A percentile compares a stretch with the other conserved stretches of the same genome.
Evolutionary conservation across 202 grass and related monocot species (phyloP).

Genomic region (Digitaria exilis): DNA sequence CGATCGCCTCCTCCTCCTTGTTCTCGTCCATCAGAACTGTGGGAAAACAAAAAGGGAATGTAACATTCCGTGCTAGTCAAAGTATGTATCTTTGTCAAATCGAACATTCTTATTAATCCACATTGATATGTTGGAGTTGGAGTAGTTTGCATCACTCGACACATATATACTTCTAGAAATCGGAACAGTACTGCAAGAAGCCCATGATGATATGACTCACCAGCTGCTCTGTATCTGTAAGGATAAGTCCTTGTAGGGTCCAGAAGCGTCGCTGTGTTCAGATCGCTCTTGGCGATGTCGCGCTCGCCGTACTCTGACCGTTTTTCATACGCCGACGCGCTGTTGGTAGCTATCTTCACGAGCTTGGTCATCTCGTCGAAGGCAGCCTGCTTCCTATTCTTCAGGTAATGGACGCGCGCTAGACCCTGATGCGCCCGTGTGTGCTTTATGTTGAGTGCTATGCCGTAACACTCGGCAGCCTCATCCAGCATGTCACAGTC

Average conservation of each 20-base stretch:
- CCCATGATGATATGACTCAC: constrained; percentile 41
- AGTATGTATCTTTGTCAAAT: neutral
- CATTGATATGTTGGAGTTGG: neutral
- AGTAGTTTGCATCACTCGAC: neutral
- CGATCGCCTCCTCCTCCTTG: constrained; percentile 80
- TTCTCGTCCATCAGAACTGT: constrained; percentile 87
- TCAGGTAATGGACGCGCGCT: constrained; percentile 82
- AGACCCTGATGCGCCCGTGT: constrained; percentile 91
- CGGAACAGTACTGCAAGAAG: constrained; percentile 11
- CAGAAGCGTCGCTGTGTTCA: constrained; percentile 68
- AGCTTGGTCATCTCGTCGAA: constrained; percentile 93
- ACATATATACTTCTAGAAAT: neutral
- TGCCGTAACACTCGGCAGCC: constrained; percentile 81
- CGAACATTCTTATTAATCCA: neutral
- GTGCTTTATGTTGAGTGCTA: constrained; percentile 88
- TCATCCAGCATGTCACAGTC: constrained; percentile 90
- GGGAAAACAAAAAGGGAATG: neutral
- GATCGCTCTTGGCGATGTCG: constrained; percentile 71
- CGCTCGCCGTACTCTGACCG: constrained; percentile 91
- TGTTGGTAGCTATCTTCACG: constrained; percentile 77
- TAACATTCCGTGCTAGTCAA: neutral
- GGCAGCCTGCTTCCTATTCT: constrained; percentile 75
- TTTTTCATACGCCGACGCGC: constrained; percentile 88
- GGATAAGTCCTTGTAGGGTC: constrained; percentile 92
- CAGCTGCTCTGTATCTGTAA: constrained; percentile 97